Percentiles rank a stretch among this genome's conserved stretches.
phyloP scores from a whole-genome alignment of 768 basidiomycete species.

The Daedaleopsis sinensis region DNA sequence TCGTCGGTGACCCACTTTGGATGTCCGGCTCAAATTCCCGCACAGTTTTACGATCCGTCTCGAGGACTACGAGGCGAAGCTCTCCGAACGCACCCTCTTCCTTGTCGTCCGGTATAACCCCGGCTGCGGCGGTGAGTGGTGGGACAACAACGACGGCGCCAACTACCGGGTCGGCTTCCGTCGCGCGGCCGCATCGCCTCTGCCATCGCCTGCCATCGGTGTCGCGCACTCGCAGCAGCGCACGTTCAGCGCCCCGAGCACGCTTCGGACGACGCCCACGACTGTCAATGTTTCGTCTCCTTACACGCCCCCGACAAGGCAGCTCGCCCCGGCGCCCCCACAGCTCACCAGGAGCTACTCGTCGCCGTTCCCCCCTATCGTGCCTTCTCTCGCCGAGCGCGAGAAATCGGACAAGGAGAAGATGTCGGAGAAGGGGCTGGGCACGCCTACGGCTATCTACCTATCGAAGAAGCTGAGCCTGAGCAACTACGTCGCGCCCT shows the following conservation, averaged over 20 bases:
- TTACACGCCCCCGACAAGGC: constrained; percentile 8
- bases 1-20: constrained; percentile 5
- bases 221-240: constrained; percentile 30
- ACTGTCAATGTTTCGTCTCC: constrained; percentile 18
- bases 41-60: constrained; percentile 61
- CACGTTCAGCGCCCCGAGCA: constrained; percentile 34
- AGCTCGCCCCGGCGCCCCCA: constrained; percentile 13
- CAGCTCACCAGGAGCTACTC: constrained; percentile 16
- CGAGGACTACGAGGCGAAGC: constrained; percentile 62
- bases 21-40: constrained; percentile 41
- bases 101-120: constrained; percentile 57
- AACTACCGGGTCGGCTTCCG: constrained; percentile 83
- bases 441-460: constrained; percentile 22
- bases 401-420: constrained; percentile 9
- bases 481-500: constrained; percentile 55
- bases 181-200: constrained; percentile 25
- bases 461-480: constrained; percentile 40
- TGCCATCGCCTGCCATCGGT: constrained; percentile 17
- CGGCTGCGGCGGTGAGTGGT: constrained; percentile 73
- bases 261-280: constrained; percentile 30
- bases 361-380: constrained; percentile 13
- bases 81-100: constrained; percentile 58
- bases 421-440: constrained; percentile 8
- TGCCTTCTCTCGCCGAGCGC: constrained; percentile 10
- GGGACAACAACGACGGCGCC: constrained; percentile 85